Conservation (phyloP, 192 early-diverging fungal genomes). For the Backusella parvicylindrica region DNA sequence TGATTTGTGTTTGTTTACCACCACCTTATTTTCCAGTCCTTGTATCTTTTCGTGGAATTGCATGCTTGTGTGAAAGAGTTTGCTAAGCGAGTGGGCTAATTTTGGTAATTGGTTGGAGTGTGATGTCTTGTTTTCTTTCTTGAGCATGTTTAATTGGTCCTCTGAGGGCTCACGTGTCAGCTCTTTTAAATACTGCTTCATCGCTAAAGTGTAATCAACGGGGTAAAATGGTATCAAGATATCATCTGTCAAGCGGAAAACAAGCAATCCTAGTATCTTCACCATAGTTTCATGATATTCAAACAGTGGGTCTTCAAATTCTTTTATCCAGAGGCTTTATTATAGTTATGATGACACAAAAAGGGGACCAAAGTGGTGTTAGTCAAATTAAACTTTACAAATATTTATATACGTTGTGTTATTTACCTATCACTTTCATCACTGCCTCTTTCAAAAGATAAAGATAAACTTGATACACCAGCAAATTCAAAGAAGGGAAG, state of each 20-base stretch:
- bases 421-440: constrained; percentile 52
- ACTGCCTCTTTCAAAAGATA: constrained; percentile 51
- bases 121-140: not conserved
- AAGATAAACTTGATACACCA: constrained; percentile 50
- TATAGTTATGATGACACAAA: not conserved
- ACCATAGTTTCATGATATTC: constrained; percentile 47
- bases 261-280: constrained; percentile 42
- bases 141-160: not conserved
- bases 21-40: not conserved
- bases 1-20: not conserved
- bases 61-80: not conserved
- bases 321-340: constrained; percentile 48
- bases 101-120: not conserved
- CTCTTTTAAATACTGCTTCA: constrained; percentile 33
- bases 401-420: not conserved
- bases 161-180: constrained; percentile 15
- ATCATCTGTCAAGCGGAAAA: constrained; percentile 40
- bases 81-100: not conserved
- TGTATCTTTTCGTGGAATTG: not conserved
- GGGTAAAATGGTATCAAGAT: constrained; percentile 36
- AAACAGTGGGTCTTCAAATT: constrained; percentile 52
- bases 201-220: constrained; percentile 37
- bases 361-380: constrained; percentile 1
- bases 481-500: constrained; percentile 53
- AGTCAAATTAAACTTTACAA: not conserved